A percentile compares a stretch with the other conserved stretches of the same genome.
Conservation (phyloP, 2,329 filamentous ascomycete species). For the Drechslerella stenobrocha region DNA sequence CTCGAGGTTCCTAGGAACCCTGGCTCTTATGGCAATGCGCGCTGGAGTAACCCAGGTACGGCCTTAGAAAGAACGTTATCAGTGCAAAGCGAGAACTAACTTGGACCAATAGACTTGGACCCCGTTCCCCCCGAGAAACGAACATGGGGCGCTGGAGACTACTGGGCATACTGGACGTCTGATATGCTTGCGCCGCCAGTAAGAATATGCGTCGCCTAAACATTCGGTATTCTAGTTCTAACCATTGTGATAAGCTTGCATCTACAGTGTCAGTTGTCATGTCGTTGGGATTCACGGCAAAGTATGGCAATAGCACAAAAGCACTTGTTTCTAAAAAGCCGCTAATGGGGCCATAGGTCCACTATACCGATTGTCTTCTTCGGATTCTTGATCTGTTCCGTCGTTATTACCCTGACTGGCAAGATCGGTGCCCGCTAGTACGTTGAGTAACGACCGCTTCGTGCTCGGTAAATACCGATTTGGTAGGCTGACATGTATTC, state of each 20-base stretch:
- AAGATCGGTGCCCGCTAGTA: slow-evolving; percentile 54
- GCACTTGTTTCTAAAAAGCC: not conserved
- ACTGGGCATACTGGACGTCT: slow-evolving; percentile 60
- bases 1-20: slow-evolving; percentile 56
- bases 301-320: slow-evolving; percentile 53
- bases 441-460: slow-evolving; percentile 47
- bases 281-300: slow-evolving; percentile 58
- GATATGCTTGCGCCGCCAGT: slow-evolving; percentile 58
- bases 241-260: slow-evolving; percentile 17
- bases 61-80: slow-evolving; percentile 54
- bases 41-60: slow-evolving; percentile 60
- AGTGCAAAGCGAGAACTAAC: slow-evolving; percentile 51
- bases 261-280: slow-evolving; percentile 54
- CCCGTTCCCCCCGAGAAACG: slow-evolving; percentile 56
- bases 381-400: slow-evolving; percentile 59
- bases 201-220: slow-evolving; percentile 12
- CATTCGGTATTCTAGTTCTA: not conserved
- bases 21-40: slow-evolving; percentile 56
- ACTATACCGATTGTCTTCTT: slow-evolving; percentile 60
- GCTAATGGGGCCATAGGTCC: slow-evolving; percentile 29
- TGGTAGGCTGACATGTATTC: not conserved
- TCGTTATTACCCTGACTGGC: slow-evolving; percentile 60
- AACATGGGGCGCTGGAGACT: slow-evolving; percentile 61
- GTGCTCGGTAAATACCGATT: not conserved
- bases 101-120: slow-evolving; percentile 54